phyloP scores from a whole-genome alignment of 2,329 filamentous ascomycete genomes.

The Dactylellina drechsleri region DNA sequence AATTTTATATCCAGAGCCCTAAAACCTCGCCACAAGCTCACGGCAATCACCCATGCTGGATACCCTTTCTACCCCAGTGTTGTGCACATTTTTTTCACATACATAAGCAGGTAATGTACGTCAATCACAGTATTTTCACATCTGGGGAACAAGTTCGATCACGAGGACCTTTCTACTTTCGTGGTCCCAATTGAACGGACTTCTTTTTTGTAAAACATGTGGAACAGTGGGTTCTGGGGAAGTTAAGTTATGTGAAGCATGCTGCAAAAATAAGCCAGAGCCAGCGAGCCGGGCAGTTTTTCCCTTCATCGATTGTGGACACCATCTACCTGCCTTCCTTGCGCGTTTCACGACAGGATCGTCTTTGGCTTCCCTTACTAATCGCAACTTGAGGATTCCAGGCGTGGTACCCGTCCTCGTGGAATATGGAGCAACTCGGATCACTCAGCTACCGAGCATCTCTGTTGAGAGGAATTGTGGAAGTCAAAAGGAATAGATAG shows the following conservation, averaged over 20 bases:
- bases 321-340: constrained; percentile 33
- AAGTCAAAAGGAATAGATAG: constrained; percentile 22
- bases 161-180: constrained; percentile 48
- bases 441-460: neutral
- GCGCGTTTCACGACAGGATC: constrained; percentile 45
- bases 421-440: constrained; percentile 6
- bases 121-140: constrained; percentile 49
- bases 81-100: constrained; percentile 45
- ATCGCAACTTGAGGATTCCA: constrained; percentile 39
- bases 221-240: constrained; percentile 38
- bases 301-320: constrained; percentile 23
- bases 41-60: constrained; percentile 5
- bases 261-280: constrained; percentile 8
- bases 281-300: constrained; percentile 32
- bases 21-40: constrained; percentile 2
- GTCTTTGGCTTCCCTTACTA: constrained; percentile 45
- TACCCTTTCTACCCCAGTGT: constrained; percentile 9
- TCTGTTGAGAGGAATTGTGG: constrained; percentile 21
- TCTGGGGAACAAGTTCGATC: constrained; percentile 41
- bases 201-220: constrained; percentile 32
- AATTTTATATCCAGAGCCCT: constrained; percentile 3
- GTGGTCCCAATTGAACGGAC: constrained; percentile 53
- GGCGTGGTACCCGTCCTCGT: constrained; percentile 13
- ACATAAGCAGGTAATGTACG: constrained; percentile 29
- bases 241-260: constrained; percentile 1